These are phyloP conservation scores for Chalciporus piperatoides DNA, from an alignment of 1,284 basidiomycete genomes.

Conservation along the genomic window DNA sequence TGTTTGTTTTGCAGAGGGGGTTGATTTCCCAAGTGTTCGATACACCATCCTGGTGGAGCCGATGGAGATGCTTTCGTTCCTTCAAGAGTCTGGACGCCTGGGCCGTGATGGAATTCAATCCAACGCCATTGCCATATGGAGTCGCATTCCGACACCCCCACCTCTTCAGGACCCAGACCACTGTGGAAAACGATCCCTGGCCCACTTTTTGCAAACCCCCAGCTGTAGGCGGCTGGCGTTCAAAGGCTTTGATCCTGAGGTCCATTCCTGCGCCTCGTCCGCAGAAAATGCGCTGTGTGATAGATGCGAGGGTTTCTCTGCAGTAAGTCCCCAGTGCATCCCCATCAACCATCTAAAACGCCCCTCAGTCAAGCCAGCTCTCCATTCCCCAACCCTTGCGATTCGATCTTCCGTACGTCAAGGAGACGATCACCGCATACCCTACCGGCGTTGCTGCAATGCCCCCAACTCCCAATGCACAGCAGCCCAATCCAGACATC, in stretches of 20 bases:
- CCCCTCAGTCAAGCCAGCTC: neutral
- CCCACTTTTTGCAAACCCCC: neutral
- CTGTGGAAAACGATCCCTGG: neutral
- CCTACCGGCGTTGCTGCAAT: too few species aligned
- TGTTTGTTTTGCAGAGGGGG: conserved; percentile 1
- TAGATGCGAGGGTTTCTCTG: neutral
- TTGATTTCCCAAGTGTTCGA: neutral
- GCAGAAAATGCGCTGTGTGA: neutral
- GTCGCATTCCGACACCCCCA: neutral
- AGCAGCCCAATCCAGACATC: too few species aligned
- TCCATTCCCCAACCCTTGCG: neutral
- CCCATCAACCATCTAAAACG: too few species aligned
- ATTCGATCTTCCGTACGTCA: neutral
- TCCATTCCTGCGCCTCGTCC: neutral
- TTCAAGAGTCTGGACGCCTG: conserved; percentile 5
- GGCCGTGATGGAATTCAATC: neutral
- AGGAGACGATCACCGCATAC: too few species aligned
- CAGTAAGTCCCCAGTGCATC: neutral
- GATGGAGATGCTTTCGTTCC: conserved; percentile 1
- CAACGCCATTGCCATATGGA: neutral
- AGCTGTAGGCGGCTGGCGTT: neutral
- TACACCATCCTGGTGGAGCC: conserved; percentile 4
- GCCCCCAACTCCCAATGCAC: neutral
- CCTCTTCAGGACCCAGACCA: neutral
- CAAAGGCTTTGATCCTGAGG: neutral